Evolutionary conservation across 805 yeast genomes (phyloP), one percentile per base, ranked within the genome.

Genomic region (Lipomyces orientalis): DNA sequence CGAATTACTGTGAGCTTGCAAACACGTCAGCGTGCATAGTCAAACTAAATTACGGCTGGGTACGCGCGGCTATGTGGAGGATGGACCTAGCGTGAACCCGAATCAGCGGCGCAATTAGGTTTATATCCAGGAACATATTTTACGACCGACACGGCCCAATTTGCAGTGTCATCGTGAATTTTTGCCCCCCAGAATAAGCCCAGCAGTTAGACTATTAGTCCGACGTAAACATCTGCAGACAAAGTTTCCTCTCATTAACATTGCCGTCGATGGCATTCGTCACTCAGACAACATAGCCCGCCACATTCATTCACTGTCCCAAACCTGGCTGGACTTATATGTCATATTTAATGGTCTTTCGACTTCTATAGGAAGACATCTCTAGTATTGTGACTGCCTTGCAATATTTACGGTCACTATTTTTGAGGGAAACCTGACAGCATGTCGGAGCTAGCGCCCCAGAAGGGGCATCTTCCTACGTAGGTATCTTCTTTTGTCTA

Each of bases 391-490:
- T 22, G 49, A 16, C 14, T 19, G 1, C 49, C 49, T 43, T 43
- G 29, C 49, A n/a, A 43, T 2, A n/a, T n/a, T 43, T 43, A 43
- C 49, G n/a, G 49, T n/a, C 49, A 19, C 49, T 43, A 43, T 43
- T 16, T n/a, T 16, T 19, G n/a, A 19, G 22, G 49, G 22, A 12
- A 43, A 8, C 22, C 9, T 1, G 8, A 43, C 49, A n/a, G 49
- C 19, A 52, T 52, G 55, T 52, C 55, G 12, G 55, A 52, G 34
- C 34, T 52, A 22, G 55, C 14, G 7, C 33, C 58, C 16, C 55
- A 39, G 19, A n/a, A 49, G 12, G 61, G 61, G 14, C 67, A 54
- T 39, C 64, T 65, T 34, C 68, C 68, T 3, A 49, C 19, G 68
- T 65, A 49, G 16, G n/a, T 43, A 22, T 54, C n/a, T n/a, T 37